These are phyloP conservation scores for Talaromyces sp. DNA, from an alignment of 2,329 filamentous ascomycete genomes.

Conservation along the genomic window DNA sequence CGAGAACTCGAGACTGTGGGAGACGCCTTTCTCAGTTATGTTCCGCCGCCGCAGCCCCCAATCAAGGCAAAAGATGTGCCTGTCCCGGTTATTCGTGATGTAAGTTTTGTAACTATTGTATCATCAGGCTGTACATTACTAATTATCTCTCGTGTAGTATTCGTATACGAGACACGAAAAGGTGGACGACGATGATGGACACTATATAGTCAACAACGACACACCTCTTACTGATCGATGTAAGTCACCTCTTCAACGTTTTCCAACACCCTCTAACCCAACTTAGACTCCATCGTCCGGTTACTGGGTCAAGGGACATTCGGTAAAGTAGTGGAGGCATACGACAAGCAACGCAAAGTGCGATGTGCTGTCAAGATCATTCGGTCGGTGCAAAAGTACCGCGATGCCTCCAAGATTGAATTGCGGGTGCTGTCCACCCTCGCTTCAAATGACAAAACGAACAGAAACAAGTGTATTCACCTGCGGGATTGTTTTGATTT, in stretches of 20 bases:
- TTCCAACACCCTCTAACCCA: conserved; percentile 14
- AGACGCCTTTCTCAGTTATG: conserved; percentile 71
- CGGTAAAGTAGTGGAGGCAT: conserved; percentile 93
- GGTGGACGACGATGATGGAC: conserved; percentile 92
- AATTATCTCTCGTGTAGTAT: conserved; percentile 30
- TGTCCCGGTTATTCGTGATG: conserved; percentile 56
- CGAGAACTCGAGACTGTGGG: conserved; percentile 66
- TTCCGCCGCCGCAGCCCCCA: conserved; percentile 79
- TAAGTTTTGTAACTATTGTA: conserved; percentile 41
- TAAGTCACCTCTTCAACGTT: conserved; percentile 47
- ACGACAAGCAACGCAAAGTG: conserved; percentile 67
- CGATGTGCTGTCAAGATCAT: conserved; percentile 98
- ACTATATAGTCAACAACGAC: conserved; percentile 90
- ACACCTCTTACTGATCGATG: conserved; percentile 83
- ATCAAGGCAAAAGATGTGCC: conserved; percentile 82
- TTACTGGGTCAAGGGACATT: conserved; percentile 95
- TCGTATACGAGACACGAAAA: conserved; percentile 56
- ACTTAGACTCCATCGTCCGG: conserved; percentile 75
- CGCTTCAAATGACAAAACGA: conserved; percentile 82
- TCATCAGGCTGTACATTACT: background rate
- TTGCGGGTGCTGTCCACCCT: conserved; percentile 87
- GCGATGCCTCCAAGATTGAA: conserved; percentile 92
- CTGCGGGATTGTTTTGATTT: conserved; percentile 96
- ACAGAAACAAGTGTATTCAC: conserved; percentile 95
- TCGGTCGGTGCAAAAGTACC: conserved; percentile 94